These are phyloP conservation scores for Hemileccinum rubropunctum DNA, from an alignment of 768 basidiomycete genomes.

Conservation along the genomic window DNA sequence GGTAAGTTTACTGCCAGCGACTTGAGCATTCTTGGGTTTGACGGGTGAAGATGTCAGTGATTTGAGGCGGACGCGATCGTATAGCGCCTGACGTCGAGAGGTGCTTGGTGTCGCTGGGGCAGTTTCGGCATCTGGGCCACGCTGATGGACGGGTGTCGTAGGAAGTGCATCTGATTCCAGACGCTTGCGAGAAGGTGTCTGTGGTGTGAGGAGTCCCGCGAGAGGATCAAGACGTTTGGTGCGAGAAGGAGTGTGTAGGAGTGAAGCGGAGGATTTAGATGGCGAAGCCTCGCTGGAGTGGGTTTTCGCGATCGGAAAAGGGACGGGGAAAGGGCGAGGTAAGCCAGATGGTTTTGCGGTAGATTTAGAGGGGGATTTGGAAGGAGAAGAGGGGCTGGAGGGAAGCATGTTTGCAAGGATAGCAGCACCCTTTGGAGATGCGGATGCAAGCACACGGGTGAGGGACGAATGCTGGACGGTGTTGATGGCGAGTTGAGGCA, in stretches of 20 bases:
- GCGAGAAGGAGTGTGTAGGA: slow-evolving; percentile 64
- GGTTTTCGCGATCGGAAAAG: slow-evolving; percentile 46
- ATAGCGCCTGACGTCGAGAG: slow-evolving; percentile 75
- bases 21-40: slow-evolving; percentile 45
- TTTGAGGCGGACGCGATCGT: slow-evolving; percentile 74
- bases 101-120: slow-evolving; percentile 68
- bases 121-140: slow-evolving; percentile 51
- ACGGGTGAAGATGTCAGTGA: slow-evolving; percentile 68
- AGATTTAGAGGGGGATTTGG: slow-evolving; percentile 39
- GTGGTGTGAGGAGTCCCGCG: slow-evolving; percentile 36
- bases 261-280: slow-evolving; percentile 45
- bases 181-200: slow-evolving; percentile 43
- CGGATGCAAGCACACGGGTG: slow-evolving; percentile 67
- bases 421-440: slow-evolving; percentile 60
- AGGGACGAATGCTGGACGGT: slow-evolving; percentile 60
- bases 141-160: slow-evolving; percentile 66
- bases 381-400: slow-evolving; percentile 35
- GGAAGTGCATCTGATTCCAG: slow-evolving; percentile 47
- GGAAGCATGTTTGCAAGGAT: slow-evolving; percentile 31
- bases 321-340: slow-evolving; percentile 23
- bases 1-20: slow-evolving; percentile 46
- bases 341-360: slow-evolving; percentile 23
- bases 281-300: slow-evolving; percentile 38
- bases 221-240: slow-evolving; percentile 35
- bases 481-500: slow-evolving; percentile 53